Conservation (phyloP, 345 rosid genomes). For the Ceriops decandra region DNA sequence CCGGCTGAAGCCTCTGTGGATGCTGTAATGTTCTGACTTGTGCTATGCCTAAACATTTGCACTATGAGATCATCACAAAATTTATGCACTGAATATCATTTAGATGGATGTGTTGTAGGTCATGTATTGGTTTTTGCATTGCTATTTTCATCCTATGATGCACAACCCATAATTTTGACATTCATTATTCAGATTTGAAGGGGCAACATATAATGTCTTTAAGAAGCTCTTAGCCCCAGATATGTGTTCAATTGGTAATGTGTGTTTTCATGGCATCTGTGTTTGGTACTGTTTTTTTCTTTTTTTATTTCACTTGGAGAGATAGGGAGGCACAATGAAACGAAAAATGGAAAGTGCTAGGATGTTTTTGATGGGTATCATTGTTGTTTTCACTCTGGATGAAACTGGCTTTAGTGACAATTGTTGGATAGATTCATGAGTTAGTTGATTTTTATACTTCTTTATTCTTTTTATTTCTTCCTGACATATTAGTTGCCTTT, state of each 20-base stretch:
- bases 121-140: too few species aligned
- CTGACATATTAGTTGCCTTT: not conserved
- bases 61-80: not conserved
- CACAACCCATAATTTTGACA: too few species aligned
- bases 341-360: not conserved
- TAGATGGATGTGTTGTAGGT: too few species aligned
- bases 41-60: not conserved
- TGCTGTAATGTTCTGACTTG: constrained; percentile 59
- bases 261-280: too few species aligned
- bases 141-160: too few species aligned
- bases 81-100: too few species aligned
- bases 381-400: not conserved
- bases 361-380: not conserved
- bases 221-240: too few species aligned
- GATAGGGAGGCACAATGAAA: not conserved
- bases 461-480: not conserved
- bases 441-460: too few species aligned
- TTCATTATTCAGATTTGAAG: too few species aligned
- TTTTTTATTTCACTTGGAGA: not conserved
- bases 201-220: too few species aligned
- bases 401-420: too few species aligned
- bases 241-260: too few species aligned
- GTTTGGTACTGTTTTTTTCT: not conserved
- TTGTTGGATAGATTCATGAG: not conserved
- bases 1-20: constrained; percentile 99